These are phyloP conservation scores for Monosporascus sp. DNA, from an alignment of 2,329 filamentous ascomycete genomes.

Conservation along the genomic window DNA sequence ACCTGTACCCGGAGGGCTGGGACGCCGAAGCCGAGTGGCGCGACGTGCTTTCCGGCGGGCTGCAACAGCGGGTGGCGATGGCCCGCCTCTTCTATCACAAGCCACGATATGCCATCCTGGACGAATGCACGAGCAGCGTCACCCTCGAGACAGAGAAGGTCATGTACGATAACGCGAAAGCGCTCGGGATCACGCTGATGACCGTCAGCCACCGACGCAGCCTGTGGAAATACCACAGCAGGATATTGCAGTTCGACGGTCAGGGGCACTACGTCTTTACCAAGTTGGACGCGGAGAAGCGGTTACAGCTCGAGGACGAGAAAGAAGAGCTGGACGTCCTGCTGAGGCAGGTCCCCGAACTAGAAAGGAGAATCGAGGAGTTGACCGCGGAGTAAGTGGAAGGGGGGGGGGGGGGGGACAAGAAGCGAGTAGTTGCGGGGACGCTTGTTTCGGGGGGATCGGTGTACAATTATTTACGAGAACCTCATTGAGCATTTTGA, in stretches of 20 bases:
- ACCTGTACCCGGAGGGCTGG: conserved; percentile 72
- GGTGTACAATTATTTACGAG: too few species aligned
- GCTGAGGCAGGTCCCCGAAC: conserved; percentile 78
- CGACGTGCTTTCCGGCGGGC: conserved; percentile 83
- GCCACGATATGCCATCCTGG: conserved; percentile 89
- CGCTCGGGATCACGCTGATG: conserved; percentile 89
- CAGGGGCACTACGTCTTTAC: conserved; percentile 91
- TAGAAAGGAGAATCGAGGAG: conserved; percentile 80
- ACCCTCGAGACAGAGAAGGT: conserved; percentile 89
- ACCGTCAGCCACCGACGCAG: conserved; percentile 88
- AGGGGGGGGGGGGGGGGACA: conserved; percentile 1
- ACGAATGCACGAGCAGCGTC: conserved; percentile 95
- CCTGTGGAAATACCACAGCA: conserved; percentile 93
- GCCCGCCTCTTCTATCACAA: conserved; percentile 90
- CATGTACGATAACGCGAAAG: conserved; percentile 97
- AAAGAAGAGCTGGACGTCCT: conserved; percentile 88
- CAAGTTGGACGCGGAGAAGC: conserved; percentile 76
- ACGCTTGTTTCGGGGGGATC: too few species aligned
- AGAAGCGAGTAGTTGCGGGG: not conserved
- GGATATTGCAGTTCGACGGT: conserved; percentile 94
- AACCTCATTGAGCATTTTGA: too few species aligned
- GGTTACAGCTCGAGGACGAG: conserved; percentile 87
- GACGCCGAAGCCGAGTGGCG: conserved; percentile 96
- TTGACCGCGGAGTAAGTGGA: conserved; percentile 46
- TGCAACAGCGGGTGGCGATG: conserved; percentile 97